These are phyloP conservation scores for Pseudovirgaria hyperparasitica DNA, from an alignment of 2,329 filamentous ascomycete species.

Conservation along the genomic window DNA sequence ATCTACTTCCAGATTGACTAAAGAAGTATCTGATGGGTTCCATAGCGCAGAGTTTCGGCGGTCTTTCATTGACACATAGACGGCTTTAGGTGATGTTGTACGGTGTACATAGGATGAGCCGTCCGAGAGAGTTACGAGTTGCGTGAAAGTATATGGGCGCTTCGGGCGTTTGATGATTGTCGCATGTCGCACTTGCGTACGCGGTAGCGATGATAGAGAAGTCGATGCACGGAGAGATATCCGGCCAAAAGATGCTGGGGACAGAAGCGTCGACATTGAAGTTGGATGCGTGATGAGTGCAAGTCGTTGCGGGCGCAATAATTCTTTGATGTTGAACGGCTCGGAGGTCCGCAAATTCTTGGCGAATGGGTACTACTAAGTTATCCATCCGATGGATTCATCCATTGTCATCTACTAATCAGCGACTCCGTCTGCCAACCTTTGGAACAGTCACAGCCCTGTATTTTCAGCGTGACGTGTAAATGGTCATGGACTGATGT, in stretches of 20 bases:
- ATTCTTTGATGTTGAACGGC: too few species aligned
- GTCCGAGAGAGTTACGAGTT: constrained; percentile 84
- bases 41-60: constrained; percentile 79
- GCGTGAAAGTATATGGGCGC: constrained; percentile 93
- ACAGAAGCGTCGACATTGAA: constrained; percentile 18
- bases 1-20: constrained; percentile 85
- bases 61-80: constrained; percentile 61
- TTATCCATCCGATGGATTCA: too few species aligned
- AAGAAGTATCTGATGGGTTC: constrained; percentile 72
- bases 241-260: constrained; percentile 19
- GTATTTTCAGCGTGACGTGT: too few species aligned
- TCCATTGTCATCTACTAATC: too few species aligned
- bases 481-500: too few species aligned
- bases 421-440: too few species aligned
- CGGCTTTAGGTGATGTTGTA: constrained; percentile 57
- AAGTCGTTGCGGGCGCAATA: too few species aligned
- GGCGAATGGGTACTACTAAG: too few species aligned
- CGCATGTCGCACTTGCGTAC: constrained; percentile 58
- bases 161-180: constrained; percentile 79
- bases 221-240: constrained; percentile 11
- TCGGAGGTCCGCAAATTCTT: too few species aligned
- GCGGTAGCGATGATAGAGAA: constrained; percentile 4
- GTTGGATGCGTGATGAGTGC: constrained; percentile 3
- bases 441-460: too few species aligned
- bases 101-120: constrained; percentile 72